Base-by-base conservation (phyloP, 2,329 filamentous ascomycete species). In the Neophaeococcomyces mojaviensis region DNA sequence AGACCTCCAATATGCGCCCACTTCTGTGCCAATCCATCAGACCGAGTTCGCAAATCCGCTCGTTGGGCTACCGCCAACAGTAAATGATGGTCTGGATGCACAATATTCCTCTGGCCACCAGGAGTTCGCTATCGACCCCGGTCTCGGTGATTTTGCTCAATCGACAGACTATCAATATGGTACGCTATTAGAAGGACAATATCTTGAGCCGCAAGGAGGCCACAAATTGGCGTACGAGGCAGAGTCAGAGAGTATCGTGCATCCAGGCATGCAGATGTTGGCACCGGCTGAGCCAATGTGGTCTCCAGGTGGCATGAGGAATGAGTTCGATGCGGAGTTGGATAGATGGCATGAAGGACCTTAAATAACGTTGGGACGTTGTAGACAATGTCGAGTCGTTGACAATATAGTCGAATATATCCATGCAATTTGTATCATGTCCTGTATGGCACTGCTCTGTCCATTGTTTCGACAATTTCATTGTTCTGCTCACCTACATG, bases 221-320 rank as follows among this genome's bases (percentile, higher is more conserved):
- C 4, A 16, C 15, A 18, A 43, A n/a, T 3, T 5, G 12, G 18
- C 12, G 32, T 44, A 44, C 24, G 41, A 44, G n/a, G 32, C 30
- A 24, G 32, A 31, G 9, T 10, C 8, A 24, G 32, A 44, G 33
- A 18, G 32, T 13, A 32, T 22, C 10, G 15, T 37, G 55, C 53
- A 58, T 58, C 54, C 55, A 7, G 56, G 52, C 6, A 45, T 61
- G 44, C 58, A 69, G 46, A 58, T 63, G 33, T 46, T 62, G 55
- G 49, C 65, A 58, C 57, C 62, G 50, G 47, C 57, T 33, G 55
- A 62, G 54, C 59, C 63, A 54, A 41, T 56, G 31, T 68, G 66
- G 57, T 45, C 42, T 22, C 49, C 53, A 12, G 16, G 28, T 24
- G 47, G 18, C 19, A 43, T 48, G 6, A 51, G 55, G 3, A 48